Evolutionary conservation across 345 rosid genomes (phyloP).

Genomic region (Noccaea bulbosa): DNA sequence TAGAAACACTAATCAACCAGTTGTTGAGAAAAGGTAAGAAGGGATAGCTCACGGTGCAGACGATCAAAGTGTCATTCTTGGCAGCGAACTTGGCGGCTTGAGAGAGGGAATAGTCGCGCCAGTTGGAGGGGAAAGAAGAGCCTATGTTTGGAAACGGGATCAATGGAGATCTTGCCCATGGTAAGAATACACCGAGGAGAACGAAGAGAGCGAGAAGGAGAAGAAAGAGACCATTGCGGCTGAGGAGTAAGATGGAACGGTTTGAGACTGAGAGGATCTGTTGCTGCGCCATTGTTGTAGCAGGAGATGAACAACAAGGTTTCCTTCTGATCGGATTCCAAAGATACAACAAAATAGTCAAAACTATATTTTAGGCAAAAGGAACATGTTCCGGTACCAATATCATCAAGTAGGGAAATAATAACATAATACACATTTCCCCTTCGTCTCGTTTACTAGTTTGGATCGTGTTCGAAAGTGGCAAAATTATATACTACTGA

Average conservation of each 20-base stretch:
- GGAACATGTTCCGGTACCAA: too few species aligned
- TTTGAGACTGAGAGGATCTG: not conserved
- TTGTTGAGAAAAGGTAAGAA: conserved; percentile 21
- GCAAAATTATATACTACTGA: too few species aligned
- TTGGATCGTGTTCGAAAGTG: not conserved
- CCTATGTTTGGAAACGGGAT: conserved; percentile 45
- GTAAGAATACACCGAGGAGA: conserved; percentile 64
- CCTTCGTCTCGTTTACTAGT: conserved; percentile 5
- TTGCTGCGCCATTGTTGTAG: conserved; percentile 32
- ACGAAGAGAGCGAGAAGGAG: conserved; percentile 63
- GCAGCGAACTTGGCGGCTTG: conserved; percentile 79
- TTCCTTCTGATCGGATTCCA: too few species aligned
- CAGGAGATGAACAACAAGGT: not conserved
- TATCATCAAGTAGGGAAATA: too few species aligned
- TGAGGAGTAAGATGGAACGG: conserved; percentile 49
- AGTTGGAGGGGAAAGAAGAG: conserved; percentile 41
- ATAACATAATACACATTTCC: too few species aligned
- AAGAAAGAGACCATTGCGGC: conserved; percentile 56
- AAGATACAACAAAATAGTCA: not conserved
- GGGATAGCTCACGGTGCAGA: conserved; percentile 10
- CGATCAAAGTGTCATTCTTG: conserved; percentile 30
- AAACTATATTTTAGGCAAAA: not conserved
- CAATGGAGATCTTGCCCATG: conserved; percentile 56
- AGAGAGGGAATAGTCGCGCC: conserved; percentile 72
- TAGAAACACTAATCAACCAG: conserved; percentile 1